These are phyloP conservation scores for Chenopodium quinoa DNA, from an alignment of 148 eudicot genomes.

Conservation along the genomic window DNA sequence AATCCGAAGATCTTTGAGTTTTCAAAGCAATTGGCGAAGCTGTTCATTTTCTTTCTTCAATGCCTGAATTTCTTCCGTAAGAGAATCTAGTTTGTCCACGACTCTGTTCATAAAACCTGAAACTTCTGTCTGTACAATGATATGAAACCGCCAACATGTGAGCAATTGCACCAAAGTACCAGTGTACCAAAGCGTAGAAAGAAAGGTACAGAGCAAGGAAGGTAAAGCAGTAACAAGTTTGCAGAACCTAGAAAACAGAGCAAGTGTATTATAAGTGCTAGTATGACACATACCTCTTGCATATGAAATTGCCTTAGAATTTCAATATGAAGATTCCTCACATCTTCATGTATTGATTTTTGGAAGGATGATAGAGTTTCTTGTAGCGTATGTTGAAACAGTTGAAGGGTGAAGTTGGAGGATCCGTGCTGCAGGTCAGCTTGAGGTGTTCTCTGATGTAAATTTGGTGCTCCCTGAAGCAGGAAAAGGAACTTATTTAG, in stretches of 20 bases:
- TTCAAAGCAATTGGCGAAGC: constrained; percentile 72
- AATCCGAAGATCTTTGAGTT: background rate
- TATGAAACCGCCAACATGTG: background rate
- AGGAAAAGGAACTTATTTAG: constrained; percentile 1
- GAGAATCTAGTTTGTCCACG: constrained; percentile 69
- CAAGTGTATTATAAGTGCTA: background rate
- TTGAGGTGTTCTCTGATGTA: constrained; percentile 47
- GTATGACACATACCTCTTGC: constrained; percentile 69
- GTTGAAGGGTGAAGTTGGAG: constrained; percentile 81
- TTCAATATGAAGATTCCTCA: constrained; percentile 94
- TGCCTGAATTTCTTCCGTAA: constrained; percentile 68
- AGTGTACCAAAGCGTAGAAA: background rate
- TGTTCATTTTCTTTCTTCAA: constrained; percentile 68
- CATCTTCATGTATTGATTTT: constrained; percentile 85
- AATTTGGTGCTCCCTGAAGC: constrained; percentile 54
- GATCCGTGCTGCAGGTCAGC: constrained; percentile 64
- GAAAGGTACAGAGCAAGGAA: background rate
- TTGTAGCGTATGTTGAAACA: constrained; percentile 84
- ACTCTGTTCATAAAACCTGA: constrained; percentile 60
- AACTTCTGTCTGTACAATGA: constrained; percentile 56
- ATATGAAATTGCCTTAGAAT: constrained; percentile 85
- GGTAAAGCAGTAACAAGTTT: background rate
- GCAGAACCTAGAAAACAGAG: background rate
- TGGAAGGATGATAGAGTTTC: constrained; percentile 94
- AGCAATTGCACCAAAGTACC: background rate